A percentile compares a stretch with the other conserved stretches of the same genome.
phyloP scores from a whole-genome alignment of 768 basidiomycete species.

The Psilocybe cyanescens region DNA sequence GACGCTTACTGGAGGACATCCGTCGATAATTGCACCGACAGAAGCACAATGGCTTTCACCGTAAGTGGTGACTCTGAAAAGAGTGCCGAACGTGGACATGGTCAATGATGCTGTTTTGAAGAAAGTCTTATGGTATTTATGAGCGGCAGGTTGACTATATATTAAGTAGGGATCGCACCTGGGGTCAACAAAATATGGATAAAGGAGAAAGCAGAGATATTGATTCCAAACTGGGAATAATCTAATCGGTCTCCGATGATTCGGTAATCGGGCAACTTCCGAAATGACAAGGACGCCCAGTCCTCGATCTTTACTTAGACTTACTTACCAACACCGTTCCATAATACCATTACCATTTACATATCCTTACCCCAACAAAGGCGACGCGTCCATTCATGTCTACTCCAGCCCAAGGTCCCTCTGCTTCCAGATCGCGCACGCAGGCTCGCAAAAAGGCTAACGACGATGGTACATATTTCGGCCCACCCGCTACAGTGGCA shows the following conservation, averaged over 20 bases:
- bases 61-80: conserved; percentile 95
- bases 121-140: background rate
- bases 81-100: conserved; percentile 90
- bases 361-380: conserved; percentile 8
- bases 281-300: background rate
- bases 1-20: conserved; percentile 87
- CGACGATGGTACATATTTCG: conserved; percentile 75
- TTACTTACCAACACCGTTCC: conserved; percentile 10
- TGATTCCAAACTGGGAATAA: conserved; percentile 13
- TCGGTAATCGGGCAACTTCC: conserved; percentile 9
- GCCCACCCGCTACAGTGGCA: conserved; percentile 47
- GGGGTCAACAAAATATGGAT: background rate
- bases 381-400: conserved; percentile 33
- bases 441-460: conserved; percentile 65
- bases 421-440: conserved; percentile 63
- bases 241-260: conserved; percentile 16
- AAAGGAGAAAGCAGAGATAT: background rate
- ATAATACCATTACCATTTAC: background rate
- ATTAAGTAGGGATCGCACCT: background rate
- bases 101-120: background rate
- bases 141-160: background rate
- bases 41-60: conserved; percentile 98
- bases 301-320: background rate
- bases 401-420: conserved; percentile 33
- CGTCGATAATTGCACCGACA: conserved; percentile 97